Conservation (phyloP, 805 yeast species). For the Millerago galiae region DNA sequence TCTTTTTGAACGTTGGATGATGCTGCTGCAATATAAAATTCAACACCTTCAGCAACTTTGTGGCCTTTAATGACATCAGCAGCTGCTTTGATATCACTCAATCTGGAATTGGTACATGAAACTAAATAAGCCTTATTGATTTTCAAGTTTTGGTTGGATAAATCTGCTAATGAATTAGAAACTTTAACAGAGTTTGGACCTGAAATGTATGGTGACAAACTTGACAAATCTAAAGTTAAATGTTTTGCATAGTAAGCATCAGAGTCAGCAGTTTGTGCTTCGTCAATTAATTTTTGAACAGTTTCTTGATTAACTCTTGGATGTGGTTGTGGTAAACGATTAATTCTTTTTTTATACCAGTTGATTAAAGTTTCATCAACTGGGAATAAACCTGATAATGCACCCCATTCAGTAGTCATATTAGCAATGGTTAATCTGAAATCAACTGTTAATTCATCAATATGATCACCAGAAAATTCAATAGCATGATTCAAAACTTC, state of each 20-base stretch:
- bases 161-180: slow-evolving; percentile 68
- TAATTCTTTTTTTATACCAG: slow-evolving; percentile 68
- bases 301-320: slow-evolving; percentile 71
- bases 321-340: slow-evolving; percentile 59
- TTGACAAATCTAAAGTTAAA: slow-evolving; percentile 68
- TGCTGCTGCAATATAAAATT: slow-evolving; percentile 97
- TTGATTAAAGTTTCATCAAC: slow-evolving; percentile 72
- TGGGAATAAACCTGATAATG: slow-evolving; percentile 95
- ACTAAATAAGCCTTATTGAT: slow-evolving; percentile 94
- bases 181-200: slow-evolving; percentile 98
- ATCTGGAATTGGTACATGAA: slow-evolving; percentile 95
- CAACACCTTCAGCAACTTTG: slow-evolving; percentile 83
- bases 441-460: slow-evolving; percentile 65
- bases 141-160: slow-evolving; percentile 65
- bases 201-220: slow-evolving; percentile 82
- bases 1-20: slow-evolving; percentile 88
- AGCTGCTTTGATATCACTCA: slow-evolving; percentile 90
- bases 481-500: slow-evolving; percentile 92
- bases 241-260: slow-evolving; percentile 89
- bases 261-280: slow-evolving; percentile 46
- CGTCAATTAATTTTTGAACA: slow-evolving; percentile 43
- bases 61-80: slow-evolving; percentile 77
- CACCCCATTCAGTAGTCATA: slow-evolving; percentile 99
- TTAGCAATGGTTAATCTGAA: slow-evolving; percentile 90
- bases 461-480: slow-evolving; percentile 83